These are phyloP conservation scores for Aspergillus quadrilineatus DNA, from an alignment of 2,329 filamentous ascomycete species.

Conservation along the genomic window DNA sequence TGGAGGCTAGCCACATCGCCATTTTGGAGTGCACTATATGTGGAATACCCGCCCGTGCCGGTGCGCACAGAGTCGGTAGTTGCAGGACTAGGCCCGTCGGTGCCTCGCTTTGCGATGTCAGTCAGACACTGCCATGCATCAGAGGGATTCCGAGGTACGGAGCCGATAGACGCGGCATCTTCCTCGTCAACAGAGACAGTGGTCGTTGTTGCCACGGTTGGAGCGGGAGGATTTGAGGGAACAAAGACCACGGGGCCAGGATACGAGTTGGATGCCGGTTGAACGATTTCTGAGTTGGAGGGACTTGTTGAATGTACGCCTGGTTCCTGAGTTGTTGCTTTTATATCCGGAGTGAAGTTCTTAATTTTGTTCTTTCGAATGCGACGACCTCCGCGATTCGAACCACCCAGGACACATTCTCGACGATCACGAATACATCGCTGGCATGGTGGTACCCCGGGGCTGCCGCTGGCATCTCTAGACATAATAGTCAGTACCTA, in stretches of 20 bases:
- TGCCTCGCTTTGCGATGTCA: slow-evolving; percentile 44
- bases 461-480: slow-evolving; percentile 48
- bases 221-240: slow-evolving; percentile 29
- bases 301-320: slow-evolving; percentile 28
- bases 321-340: slow-evolving; percentile 24
- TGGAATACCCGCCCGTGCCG: slow-evolving; percentile 25
- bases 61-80: slow-evolving; percentile 24
- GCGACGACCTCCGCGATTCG: slow-evolving; percentile 59
- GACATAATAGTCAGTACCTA: slow-evolving; percentile 2
- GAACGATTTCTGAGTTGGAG: slow-evolving; percentile 27
- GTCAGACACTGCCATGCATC: slow-evolving; percentile 51
- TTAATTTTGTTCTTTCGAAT: slow-evolving; percentile 54
- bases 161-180: slow-evolving; percentile 42
- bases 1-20: slow-evolving; percentile 29
- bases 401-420: slow-evolving; percentile 60
- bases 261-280: slow-evolving; percentile 29
- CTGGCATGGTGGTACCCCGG: slow-evolving; percentile 55
- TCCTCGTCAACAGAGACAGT: slow-evolving; percentile 37
- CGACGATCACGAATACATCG: slow-evolving; percentile 58
- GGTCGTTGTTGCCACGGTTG: slow-evolving; percentile 18
- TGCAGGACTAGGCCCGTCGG: slow-evolving; percentile 23
- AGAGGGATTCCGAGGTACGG: slow-evolving; percentile 48
- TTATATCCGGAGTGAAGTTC: slow-evolving; percentile 31
- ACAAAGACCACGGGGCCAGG: slow-evolving; percentile 36
- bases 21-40: slow-evolving; percentile 29